phyloP scores from a whole-genome alignment of 1,139 yeast species.

The Saccharomyces hybrid region DNA sequence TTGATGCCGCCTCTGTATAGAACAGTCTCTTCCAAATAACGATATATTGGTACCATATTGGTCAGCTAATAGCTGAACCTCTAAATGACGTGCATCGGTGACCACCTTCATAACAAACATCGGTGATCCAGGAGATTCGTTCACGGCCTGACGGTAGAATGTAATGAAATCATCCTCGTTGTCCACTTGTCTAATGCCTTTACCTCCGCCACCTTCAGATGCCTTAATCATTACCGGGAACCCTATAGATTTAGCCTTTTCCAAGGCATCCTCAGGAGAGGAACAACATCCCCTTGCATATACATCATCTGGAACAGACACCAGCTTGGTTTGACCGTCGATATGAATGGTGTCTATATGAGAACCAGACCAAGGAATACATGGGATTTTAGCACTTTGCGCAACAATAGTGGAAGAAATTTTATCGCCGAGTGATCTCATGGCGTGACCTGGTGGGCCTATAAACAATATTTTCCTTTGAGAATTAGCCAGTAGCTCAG shows the following conservation, averaged over 20 bases:
- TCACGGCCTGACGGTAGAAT: slow-evolving; percentile 80
- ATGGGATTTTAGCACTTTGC: slow-evolving; percentile 94
- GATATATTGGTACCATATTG: slow-evolving; percentile 93
- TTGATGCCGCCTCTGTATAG: slow-evolving; percentile 96
- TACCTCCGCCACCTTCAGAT: slow-evolving; percentile 99
- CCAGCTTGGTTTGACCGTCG: slow-evolving; percentile 64
- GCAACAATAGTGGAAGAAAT: slow-evolving; percentile 96
- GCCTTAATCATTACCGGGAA: slow-evolving; percentile 96
- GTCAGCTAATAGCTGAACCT: slow-evolving; percentile 89
- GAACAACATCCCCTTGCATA: slow-evolving; percentile 84
- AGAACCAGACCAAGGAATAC: slow-evolving; percentile 99
- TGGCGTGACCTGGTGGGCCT: slow-evolving; percentile 98
- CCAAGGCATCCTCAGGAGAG: slow-evolving; percentile 81
- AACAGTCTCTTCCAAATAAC: slow-evolving; percentile 91
- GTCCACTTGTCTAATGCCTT: slow-evolving; percentile 91
- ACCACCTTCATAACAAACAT: slow-evolving; percentile 91
- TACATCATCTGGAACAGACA: slow-evolving; percentile 75
- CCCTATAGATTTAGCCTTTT: slow-evolving; percentile 76
- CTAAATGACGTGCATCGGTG: slow-evolving; percentile 91
- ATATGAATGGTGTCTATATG: slow-evolving; percentile 78
- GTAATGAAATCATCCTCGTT: slow-evolving; percentile 61
- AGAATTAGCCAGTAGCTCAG: slow-evolving; percentile 86
- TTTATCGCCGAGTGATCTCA: slow-evolving; percentile 98
- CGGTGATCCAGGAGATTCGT: slow-evolving; percentile 94
- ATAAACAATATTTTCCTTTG: slow-evolving; percentile 83